Conservation (phyloP, 257 asterid genomes). For the Marsdenia floribunda region DNA sequence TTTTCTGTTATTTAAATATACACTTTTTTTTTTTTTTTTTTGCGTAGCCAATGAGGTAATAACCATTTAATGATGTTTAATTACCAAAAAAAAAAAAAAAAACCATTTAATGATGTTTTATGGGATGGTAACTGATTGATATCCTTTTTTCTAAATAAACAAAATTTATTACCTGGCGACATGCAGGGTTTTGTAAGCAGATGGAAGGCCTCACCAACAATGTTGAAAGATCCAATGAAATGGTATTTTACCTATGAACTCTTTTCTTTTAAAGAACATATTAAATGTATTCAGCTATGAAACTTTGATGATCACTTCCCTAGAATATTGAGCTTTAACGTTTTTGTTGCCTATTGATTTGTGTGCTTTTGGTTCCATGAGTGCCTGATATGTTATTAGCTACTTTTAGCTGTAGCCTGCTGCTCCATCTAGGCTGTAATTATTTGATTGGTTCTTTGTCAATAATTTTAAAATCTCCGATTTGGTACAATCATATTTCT, state of each 20-base stretch:
- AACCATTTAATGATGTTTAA: not conserved
- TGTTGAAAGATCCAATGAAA: conserved; percentile 84
- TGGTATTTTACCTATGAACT: conserved; percentile 36
- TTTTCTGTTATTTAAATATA: not conserved
- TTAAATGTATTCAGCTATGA: not conserved
- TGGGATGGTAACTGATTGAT: not conserved
- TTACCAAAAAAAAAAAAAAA: no score
- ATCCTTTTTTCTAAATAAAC: not conserved
- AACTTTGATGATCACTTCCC: not conserved
- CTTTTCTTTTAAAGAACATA: not conserved
- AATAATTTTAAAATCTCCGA: not conserved
- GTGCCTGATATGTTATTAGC: not conserved
- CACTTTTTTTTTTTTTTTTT: not conserved
- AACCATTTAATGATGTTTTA: not conserved
- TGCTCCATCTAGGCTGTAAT: not conserved
- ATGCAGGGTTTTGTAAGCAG: conserved; percentile 74
- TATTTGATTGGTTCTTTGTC: not conserved
- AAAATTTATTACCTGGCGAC: not conserved
- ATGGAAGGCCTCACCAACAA: conserved; percentile 67
- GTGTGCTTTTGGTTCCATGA: not conserved
- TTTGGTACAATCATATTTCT: not conserved
- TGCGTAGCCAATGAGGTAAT: not conserved
- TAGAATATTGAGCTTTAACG: not conserved
- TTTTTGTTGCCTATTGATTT: not conserved
- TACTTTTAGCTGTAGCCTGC: not conserved